A percentile compares a stretch with the other conserved stretches of the same genome.
Conservation (phyloP, 306 rosid species). For the Carpinus viminea region DNA sequence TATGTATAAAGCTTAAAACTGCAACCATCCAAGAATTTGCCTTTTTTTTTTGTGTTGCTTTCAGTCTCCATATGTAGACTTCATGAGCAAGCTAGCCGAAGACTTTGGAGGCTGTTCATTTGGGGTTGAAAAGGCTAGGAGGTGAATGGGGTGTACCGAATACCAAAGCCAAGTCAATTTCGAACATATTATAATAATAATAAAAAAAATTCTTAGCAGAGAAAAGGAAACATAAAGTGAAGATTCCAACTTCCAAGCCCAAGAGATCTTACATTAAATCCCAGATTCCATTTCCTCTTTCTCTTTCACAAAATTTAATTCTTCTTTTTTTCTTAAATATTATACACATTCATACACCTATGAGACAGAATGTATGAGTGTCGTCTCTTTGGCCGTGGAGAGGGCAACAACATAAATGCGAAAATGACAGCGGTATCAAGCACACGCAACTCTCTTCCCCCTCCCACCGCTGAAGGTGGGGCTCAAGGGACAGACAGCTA, state of each 20-base stretch:
- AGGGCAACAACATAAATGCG: conserved; percentile 32
- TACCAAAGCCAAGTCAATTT: conserved; percentile 2
- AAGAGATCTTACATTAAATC: conserved; percentile 32
- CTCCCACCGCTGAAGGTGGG: too few species aligned
- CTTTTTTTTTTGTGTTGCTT: not conserved
- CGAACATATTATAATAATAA: not conserved
- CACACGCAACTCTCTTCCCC: conserved; percentile 17
- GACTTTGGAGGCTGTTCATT: not conserved
- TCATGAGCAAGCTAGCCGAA: not conserved
- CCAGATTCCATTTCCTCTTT: conserved; percentile 38
- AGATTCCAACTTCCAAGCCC: conserved; percentile 48
- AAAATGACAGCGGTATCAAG: conserved; percentile 40
- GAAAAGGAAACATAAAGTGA: conserved; percentile 23
- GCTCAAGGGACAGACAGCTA: too few species aligned
- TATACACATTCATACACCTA: not conserved
- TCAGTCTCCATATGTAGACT: not conserved
- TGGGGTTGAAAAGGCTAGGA: conserved; percentile 8
- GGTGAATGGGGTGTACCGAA: not conserved
- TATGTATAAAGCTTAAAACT: too few species aligned
- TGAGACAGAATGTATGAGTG: conserved; percentile 42
- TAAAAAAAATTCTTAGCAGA: not conserved
- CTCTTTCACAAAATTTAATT: conserved; percentile 34
- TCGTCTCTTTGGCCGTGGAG: conserved; percentile 45
- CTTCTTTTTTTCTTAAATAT: not conserved
- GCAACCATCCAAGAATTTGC: not conserved